Evolutionary conservation across 2,329 filamentous ascomycete genomes (phyloP), one percentile per base, ranked within the genome.

Genomic region (Dactylonectria macrodidyma): DNA sequence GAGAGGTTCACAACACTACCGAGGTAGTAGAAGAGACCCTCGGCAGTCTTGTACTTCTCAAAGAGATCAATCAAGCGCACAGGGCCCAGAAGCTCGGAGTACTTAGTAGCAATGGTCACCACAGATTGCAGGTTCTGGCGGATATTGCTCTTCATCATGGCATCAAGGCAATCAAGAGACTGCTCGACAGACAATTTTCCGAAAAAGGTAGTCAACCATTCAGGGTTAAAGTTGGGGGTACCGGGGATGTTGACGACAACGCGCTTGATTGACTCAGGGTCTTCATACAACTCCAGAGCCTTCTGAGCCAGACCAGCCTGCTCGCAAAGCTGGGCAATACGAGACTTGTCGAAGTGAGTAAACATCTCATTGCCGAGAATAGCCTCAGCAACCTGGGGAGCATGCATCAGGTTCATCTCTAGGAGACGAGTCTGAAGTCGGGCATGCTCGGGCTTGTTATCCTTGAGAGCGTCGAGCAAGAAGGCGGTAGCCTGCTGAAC

Each of bases 331-430:
- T 92, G 89, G 26, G 95, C 94, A 81, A 99, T 93, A 71, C 95
- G 92, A 52, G 91, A 84, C 85, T 94, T 97, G 84, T 99, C 96
- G 78, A 97, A 99, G 84, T 99, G 91, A 0, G 95, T 95, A 83
- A 99, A 98, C 93, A 99, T 98, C 77, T 98, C 94, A 77, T 99
- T 99, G 73, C 95, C 94, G 47, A 99, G 89, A 74, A 99, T 99
- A 38, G 96, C 96, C 81, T 99, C 97, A 3, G 97, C 96, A 62
- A 99, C 97, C 81, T 98, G 96, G 58, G 96, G 96, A 1, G 96
- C 97, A 75, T 97, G 97, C 82, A 97, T 88, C 70, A 99, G 84
- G 82, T 99, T 99, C 95, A 99, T 98, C 87, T 99, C 97, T 63
- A 99, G 86, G 3, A 99, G 88, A 68, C 96, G 92, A 24, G 97